Base-by-base conservation (phyloP, 1,284 basidiomycete species). In the Melampsora occidentalis region DNA sequence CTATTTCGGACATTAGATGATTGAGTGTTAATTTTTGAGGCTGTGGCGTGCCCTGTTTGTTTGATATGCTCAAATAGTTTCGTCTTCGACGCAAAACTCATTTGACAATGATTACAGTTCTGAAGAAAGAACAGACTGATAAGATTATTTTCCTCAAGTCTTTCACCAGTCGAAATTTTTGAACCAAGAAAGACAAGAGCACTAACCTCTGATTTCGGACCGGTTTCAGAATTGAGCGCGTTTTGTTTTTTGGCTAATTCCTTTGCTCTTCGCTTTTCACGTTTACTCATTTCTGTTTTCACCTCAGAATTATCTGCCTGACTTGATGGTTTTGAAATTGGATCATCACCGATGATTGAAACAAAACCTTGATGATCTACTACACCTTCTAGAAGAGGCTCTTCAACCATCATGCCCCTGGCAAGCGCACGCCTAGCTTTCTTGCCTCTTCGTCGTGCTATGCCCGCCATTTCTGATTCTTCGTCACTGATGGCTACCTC, bases 1-100 rank as follows among this genome's bases (percentile, higher is more conserved):
- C 10, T 46, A 14, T 46, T 46, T 12, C 42, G 42, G 12, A 46
- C 42, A 46, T 46, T 46, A 14, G 42, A 3, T 46, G 53, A 28
- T 59, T 59, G 53, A 22, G n/a, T n/a, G 9, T 10, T 22, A 20
- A 14, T 22, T 20, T 59, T 22, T 57, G 53, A 28, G 9, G 88
- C 89, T 35, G 87, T 81, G 0, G 91, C 91, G 83, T 96, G 93
- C 0, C 90, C 91, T 6, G 87, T 87, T 61, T 88, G 87, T 49
- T 86, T 87, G 80, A 94, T 88, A 82, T 93, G 92, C 48, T 83
- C 84, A 81, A 96, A 96, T 14, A 96, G 84, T 81, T 90, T 91
- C 1, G 91, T 92, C 78, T 89, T 89, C 80, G 89, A 93, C 0
- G 86, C 82, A 81, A 95, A 96, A 0, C 80, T 72, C 63, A 85